A percentile compares a stretch with the other conserved stretches of the same genome.
Evolutionary conservation across 164 flowering plant genomes (phyloP).

Genomic region (Echeveria elegans): DNA sequence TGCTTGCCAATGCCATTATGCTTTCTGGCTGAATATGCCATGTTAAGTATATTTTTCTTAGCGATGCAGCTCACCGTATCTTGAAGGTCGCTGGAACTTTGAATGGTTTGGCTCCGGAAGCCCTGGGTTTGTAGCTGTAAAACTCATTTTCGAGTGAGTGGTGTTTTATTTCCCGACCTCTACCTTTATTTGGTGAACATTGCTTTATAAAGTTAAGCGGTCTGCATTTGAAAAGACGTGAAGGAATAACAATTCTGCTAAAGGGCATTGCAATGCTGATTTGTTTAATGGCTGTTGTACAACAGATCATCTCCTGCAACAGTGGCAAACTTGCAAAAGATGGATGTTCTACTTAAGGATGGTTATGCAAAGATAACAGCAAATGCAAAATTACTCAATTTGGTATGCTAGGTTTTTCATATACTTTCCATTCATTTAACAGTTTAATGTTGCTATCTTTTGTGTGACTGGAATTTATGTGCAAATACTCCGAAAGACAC

Average conservation of each 20-base stretch:
- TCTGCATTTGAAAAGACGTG: not conserved
- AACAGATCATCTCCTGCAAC: constrained; percentile 6
- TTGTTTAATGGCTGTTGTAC: not conserved
- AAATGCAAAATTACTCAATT: constrained; percentile 5
- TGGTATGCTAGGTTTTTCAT: constrained; percentile 1
- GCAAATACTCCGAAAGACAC: not conserved
- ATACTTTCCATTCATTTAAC: not conserved
- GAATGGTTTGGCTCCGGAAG: not conserved
- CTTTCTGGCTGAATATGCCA: constrained; percentile 5
- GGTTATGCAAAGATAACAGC: constrained; percentile 9
- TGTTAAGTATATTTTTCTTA: constrained; percentile 17
- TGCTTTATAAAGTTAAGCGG: not conserved
- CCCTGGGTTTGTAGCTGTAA: not conserved
- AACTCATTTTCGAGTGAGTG: constrained; percentile 41
- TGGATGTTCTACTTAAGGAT: constrained; percentile 9
- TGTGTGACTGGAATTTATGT: not conserved
- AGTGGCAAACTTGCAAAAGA: constrained; percentile 5
- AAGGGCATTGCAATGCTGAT: not conserved
- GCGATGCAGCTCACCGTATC: constrained; percentile 69
- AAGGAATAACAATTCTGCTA: not conserved
- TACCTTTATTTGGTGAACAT: not conserved
- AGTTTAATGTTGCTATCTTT: not conserved
- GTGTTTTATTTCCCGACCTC: not conserved
- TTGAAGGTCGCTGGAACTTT: constrained; percentile 85
- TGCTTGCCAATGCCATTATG: constrained; percentile 6